A percentile compares a stretch with the other conserved stretches of the same genome.
These are phyloP conservation scores for Blastobotrys chiropterorum DNA, from an alignment of 805 yeast species.

Conservation along the genomic window DNA sequence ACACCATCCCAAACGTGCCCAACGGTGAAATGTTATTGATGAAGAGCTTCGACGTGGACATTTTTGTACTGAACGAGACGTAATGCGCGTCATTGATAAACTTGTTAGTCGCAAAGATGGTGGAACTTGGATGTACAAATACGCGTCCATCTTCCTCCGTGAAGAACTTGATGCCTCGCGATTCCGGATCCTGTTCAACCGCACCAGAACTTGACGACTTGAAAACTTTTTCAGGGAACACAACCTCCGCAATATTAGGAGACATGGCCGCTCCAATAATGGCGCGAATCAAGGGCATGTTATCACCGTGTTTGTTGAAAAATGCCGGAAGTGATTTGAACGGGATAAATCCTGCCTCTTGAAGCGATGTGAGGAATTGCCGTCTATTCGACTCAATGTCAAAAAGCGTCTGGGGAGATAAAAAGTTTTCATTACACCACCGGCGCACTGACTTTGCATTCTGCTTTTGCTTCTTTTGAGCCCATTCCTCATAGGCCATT, in stretches of 20 bases:
- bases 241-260: conserved; percentile 78
- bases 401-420: conserved; percentile 58
- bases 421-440: conserved; percentile 49
- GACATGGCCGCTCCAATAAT: conserved; percentile 74
- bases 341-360: conserved; percentile 74
- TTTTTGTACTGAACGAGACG: conserved; percentile 53
- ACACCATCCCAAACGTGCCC: conserved; percentile 58
- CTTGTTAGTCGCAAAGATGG: conserved; percentile 49
- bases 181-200: conserved; percentile 80
- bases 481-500: conserved; percentile 53
- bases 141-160: conserved; percentile 64
- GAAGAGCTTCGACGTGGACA: conserved; percentile 59
- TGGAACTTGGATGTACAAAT: conserved; percentile 82
- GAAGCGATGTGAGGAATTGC: conserved; percentile 64
- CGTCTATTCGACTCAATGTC: conserved; percentile 66
- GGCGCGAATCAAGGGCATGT: conserved; percentile 51
- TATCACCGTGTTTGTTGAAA: conserved; percentile 48
- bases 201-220: conserved; percentile 69
- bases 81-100: conserved; percentile 38
- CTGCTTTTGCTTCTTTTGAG: conserved; percentile 22
- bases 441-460: conserved; percentile 29
- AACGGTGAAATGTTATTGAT: conserved; percentile 77
- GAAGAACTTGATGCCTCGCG: conserved; percentile 65
- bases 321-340: conserved; percentile 25
- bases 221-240: conserved; percentile 74